phyloP scores from a whole-genome alignment of 176 grass and related monocot species.

The Musa itinerans region DNA sequence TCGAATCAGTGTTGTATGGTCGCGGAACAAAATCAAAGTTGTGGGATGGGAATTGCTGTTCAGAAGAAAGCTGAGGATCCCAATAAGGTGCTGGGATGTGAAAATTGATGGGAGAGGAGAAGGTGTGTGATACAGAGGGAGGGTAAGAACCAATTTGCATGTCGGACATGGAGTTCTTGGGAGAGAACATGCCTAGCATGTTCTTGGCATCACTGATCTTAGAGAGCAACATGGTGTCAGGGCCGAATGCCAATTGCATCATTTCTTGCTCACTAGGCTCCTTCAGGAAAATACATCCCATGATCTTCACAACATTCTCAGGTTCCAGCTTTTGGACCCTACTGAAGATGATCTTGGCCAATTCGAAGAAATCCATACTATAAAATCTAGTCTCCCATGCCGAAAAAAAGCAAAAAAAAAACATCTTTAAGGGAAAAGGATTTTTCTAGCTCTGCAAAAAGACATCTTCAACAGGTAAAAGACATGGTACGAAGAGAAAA shows the following conservation, averaged over 20 bases:
- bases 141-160: slow-evolving; percentile 26
- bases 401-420: background rate
- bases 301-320: slow-evolving; percentile 53
- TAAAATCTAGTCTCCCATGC: background rate
- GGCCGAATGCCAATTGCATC: slow-evolving; percentile 60
- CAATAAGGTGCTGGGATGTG: slow-evolving; percentile 26
- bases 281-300: slow-evolving; percentile 57
- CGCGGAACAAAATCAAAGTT: background rate
- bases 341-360: slow-evolving; percentile 42
- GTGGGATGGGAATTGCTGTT: background rate
- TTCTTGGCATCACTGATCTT: slow-evolving; percentile 49
- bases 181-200: slow-evolving; percentile 36
- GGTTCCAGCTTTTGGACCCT: slow-evolving; percentile 66
- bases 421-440: too few species aligned
- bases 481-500: too few species aligned
- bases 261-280: slow-evolving; percentile 63
- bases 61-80: slow-evolving; percentile 3
- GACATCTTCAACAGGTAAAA: too few species aligned
- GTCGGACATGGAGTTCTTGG: slow-evolving; percentile 4
- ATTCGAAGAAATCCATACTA: slow-evolving; percentile 53
- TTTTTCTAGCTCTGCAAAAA: too few species aligned
- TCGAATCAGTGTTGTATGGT: slow-evolving; percentile 3
- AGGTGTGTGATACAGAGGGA: slow-evolving; percentile 5
- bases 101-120: slow-evolving; percentile 23
- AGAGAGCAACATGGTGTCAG: slow-evolving; percentile 33